phyloP scores from a whole-genome alignment of 176 grass and related monocot species.

The Urochloa ruziziensis region DNA sequence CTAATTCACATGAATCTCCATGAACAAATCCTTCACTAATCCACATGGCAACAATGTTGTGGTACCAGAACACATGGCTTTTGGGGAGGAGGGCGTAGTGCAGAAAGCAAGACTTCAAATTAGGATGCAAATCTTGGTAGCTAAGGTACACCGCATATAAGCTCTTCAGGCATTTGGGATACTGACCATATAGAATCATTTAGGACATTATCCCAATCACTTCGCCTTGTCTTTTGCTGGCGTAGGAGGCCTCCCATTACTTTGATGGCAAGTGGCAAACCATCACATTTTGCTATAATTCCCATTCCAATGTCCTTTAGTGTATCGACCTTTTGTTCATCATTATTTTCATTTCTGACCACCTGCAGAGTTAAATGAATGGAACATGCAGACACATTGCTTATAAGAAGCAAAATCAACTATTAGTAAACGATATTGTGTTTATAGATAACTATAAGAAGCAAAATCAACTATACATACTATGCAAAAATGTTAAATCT shows the following conservation, averaged over 20 bases:
- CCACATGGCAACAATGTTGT: conserved; percentile 5
- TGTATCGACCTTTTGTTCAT: neutral
- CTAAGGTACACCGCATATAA: conserved; percentile 14
- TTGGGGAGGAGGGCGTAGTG: conserved; percentile 35
- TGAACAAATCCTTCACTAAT: conserved; percentile 28
- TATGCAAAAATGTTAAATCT: too few relatives aligned
- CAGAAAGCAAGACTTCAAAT: conserved; percentile 35
- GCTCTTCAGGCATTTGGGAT: neutral
- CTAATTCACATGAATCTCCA: neutral
- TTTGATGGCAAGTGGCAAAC: conserved; percentile 42
- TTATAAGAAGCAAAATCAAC: too few relatives aligned
- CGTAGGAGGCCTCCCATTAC: conserved; percentile 38
- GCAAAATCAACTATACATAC: too few relatives aligned
- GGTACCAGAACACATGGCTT: rapidly evolving
- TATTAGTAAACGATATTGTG: too few relatives aligned
- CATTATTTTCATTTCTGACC: neutral
- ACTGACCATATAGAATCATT: conserved; percentile 17
- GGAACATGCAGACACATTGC: too few relatives aligned
- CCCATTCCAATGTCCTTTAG: conserved; percentile 20
- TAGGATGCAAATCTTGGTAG: neutral
- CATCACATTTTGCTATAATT: conserved; percentile 44
- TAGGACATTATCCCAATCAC: conserved; percentile 17
- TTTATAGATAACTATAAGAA: too few relatives aligned
- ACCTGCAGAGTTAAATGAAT: too few relatives aligned
- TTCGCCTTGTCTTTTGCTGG: rapidly evolving